These are phyloP conservation scores for Mycosphaerelloides madeirae DNA, from an alignment of 2,329 filamentous ascomycete genomes.

Conservation along the genomic window DNA sequence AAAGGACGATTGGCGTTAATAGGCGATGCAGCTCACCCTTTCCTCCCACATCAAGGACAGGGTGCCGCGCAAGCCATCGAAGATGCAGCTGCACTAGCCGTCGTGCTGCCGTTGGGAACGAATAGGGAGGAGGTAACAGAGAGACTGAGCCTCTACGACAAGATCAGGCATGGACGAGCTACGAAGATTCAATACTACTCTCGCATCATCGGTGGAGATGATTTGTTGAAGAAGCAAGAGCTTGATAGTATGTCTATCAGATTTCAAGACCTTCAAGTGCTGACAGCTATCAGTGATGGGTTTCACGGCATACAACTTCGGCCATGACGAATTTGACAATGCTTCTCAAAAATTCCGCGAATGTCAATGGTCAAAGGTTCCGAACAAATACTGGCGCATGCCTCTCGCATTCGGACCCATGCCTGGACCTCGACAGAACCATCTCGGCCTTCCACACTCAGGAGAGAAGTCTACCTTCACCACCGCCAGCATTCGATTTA, in stretches of 20 bases:
- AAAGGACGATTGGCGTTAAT: constrained; percentile 53
- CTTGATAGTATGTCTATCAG: constrained; percentile 1
- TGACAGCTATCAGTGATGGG: constrained; percentile 5
- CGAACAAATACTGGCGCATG: constrained; percentile 38
- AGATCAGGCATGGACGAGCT: constrained; percentile 54
- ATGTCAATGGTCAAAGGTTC: constrained; percentile 46
- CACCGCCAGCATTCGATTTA: constrained; percentile 40
- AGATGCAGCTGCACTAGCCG: constrained; percentile 57
- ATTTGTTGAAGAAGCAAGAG: constrained; percentile 12
- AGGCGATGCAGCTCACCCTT: constrained; percentile 66
- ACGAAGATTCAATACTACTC: constrained; percentile 56
- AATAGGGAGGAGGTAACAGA: constrained; percentile 46
- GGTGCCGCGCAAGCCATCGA: constrained; percentile 63
- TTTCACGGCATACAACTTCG: constrained; percentile 29
- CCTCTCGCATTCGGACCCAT: constrained; percentile 40
- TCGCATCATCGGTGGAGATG: constrained; percentile 44
- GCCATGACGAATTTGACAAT: constrained; percentile 52
- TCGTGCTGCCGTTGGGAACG: constrained; percentile 50
- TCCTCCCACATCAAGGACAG: constrained; percentile 58
- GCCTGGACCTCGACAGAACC: constrained; percentile 36
- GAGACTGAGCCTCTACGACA: constrained; percentile 54
- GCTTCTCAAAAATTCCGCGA: constrained; percentile 48
- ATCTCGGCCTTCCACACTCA: constrained; percentile 17
- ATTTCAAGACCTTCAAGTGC: background rate
- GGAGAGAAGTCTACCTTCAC: constrained; percentile 27